A percentile compares a stretch with the other conserved stretches of the same genome.
Evolutionary conservation across 2,329 filamentous ascomycete genomes (phyloP).

Genomic region (Aspergillus sp.): DNA sequence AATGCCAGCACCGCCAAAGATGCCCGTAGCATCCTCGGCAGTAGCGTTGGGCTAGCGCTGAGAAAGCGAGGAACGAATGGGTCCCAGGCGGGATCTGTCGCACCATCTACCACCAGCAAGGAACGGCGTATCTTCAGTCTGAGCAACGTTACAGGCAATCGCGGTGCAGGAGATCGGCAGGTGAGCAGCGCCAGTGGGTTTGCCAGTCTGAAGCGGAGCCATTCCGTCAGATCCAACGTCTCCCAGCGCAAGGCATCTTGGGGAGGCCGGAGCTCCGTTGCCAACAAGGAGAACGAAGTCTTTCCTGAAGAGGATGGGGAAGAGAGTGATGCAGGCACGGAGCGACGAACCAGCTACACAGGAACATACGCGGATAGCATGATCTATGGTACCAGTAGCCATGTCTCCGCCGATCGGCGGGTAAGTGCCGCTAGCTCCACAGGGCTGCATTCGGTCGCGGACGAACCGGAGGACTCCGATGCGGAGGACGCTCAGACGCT

Average conservation of each 20-base stretch:
- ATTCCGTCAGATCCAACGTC: slow-evolving; percentile 70
- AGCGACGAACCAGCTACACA: slow-evolving; percentile 47
- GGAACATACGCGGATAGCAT: slow-evolving; percentile 47
- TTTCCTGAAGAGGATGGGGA: slow-evolving; percentile 62
- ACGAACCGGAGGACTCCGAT: slow-evolving; percentile 21
- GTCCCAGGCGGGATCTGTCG: slow-evolving; percentile 44
- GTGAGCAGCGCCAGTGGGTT: slow-evolving; percentile 41
- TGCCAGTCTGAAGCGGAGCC: slow-evolving; percentile 71
- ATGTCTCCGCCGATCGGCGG: slow-evolving; percentile 41
- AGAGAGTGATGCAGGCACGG: slow-evolving; percentile 55
- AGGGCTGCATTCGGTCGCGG: slow-evolving; percentile 25
- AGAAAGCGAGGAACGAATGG: slow-evolving; percentile 55
- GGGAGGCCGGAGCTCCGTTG: slow-evolving; percentile 54
- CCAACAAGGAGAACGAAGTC: slow-evolving; percentile 64
- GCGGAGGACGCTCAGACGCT: slow-evolving; percentile 18
- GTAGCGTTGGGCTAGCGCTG: slow-evolving; percentile 49
- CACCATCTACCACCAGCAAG: slow-evolving; percentile 52
- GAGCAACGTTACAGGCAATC: slow-evolving; percentile 82
- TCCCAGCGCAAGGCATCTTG: slow-evolving; percentile 69
- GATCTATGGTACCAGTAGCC: slow-evolving; percentile 43
- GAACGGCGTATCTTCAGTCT: slow-evolving; percentile 84
- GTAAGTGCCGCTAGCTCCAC: slow-evolving; percentile 45
- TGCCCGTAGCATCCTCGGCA: slow-evolving; percentile 41
- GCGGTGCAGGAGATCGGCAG: slow-evolving; percentile 36
- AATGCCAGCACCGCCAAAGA: slow-evolving; percentile 39